These are phyloP conservation scores for Colletotrichum agaves DNA, from an alignment of 2,329 filamentous ascomycete genomes.

Conservation along the genomic window DNA sequence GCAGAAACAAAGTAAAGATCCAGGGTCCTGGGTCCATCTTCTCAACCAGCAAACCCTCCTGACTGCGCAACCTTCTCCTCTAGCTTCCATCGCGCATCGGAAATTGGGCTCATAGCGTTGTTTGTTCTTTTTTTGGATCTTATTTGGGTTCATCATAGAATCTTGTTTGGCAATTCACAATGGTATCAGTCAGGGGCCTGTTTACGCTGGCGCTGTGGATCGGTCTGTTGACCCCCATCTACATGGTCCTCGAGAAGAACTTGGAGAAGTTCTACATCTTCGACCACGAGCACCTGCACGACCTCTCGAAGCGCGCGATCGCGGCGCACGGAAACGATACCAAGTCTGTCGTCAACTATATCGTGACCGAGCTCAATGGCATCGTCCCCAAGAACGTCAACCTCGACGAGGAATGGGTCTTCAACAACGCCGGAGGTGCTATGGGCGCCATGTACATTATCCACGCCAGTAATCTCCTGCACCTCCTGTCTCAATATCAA, in stretches of 20 bases:
- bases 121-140: background rate
- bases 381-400: slow-evolving; percentile 69
- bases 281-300: slow-evolving; percentile 72
- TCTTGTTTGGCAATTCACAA: slow-evolving; percentile 11
- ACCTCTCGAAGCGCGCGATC: slow-evolving; percentile 74
- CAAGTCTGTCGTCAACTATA: slow-evolving; percentile 72
- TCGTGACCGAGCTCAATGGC: slow-evolving; percentile 73
- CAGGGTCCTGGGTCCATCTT: slow-evolving; percentile 33
- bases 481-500: background rate
- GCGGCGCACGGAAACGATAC: slow-evolving; percentile 80
- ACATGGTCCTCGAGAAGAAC: slow-evolving; percentile 68
- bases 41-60: slow-evolving; percentile 19
- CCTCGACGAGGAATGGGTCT: slow-evolving; percentile 83
- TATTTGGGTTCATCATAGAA: background rate
- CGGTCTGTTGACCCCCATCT: slow-evolving; percentile 63
- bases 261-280: slow-evolving; percentile 80
- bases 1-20: slow-evolving; percentile 35
- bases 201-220: slow-evolving; percentile 63
- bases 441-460: slow-evolving; percentile 95
- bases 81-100: background rate
- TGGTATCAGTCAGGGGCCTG: slow-evolving; percentile 49
- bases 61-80: background rate
- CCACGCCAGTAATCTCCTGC: slow-evolving; percentile 75
- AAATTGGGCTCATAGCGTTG: background rate
- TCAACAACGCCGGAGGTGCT: slow-evolving; percentile 91